These are phyloP conservation scores for Euphrasia arctica DNA, from an alignment of 305 asterid genomes.

Conservation along the genomic window DNA sequence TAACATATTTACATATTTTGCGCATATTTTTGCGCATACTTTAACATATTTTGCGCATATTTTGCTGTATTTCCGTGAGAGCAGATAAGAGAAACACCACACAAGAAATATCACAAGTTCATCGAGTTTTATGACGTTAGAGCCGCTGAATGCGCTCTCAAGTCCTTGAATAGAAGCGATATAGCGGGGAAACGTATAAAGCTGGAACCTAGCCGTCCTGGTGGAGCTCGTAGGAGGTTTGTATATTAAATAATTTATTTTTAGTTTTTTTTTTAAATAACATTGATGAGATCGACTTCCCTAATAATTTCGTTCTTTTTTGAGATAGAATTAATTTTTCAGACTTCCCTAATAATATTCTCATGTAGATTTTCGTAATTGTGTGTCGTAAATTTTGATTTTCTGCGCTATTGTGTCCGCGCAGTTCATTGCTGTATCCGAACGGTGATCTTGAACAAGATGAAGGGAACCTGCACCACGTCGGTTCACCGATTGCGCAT, in stretches of 20 bases:
- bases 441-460: conserved; percentile 35
- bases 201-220: conserved; percentile 80
- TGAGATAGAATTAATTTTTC: too few species aligned
- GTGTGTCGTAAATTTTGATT: too few species aligned
- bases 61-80: conserved; percentile 18
- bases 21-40: too few species aligned
- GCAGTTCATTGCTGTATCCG: conserved; percentile 41
- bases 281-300: too few species aligned
- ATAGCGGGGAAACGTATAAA: conserved; percentile 81
- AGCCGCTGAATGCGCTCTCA: conserved; percentile 72
- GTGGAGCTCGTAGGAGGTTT: conserved; percentile 77
- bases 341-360: too few species aligned
- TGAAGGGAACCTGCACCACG: conserved; percentile 28
- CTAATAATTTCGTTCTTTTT: too few species aligned
- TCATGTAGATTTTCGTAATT: too few species aligned
- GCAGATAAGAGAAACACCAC: conserved; percentile 81
- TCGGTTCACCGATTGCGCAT: conserved; percentile 27
- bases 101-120: conserved; percentile 67
- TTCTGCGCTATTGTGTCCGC: conserved; percentile 5
- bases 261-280: too few species aligned
- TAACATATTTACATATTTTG: too few species aligned
- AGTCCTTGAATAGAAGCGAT: conserved; percentile 54
- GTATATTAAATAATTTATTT: conserved; percentile 4
- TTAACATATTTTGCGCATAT: neutral
- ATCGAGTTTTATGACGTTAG: conserved; percentile 71